Base-by-base conservation (phyloP, 306 rosid species). In the Purshia tridentata region DNA sequence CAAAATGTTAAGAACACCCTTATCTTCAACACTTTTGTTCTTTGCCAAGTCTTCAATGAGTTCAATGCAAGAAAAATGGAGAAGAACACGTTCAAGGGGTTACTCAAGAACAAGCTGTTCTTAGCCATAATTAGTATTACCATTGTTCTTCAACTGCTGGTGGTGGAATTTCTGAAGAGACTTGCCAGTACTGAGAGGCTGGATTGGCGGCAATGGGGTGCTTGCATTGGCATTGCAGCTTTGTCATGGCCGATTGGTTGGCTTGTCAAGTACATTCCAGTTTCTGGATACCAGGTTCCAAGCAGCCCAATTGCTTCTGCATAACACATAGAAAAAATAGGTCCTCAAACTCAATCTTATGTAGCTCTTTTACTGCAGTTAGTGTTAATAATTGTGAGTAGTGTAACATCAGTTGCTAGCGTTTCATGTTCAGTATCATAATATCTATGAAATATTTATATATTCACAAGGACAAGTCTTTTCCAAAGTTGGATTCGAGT, bases 11-110 rank as follows among this genome's bases (percentile, higher is more conserved):
- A 72, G 42, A 29, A 59, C 76, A 70, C 75, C 6, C 20, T 70
- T 6, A 70, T 70, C 4, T 70, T 70, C 65, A 70, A 70, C 41
- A 54, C 67, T 9, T 72, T 58, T 57, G 76, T 72, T 13, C 50
- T 72, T 16, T 72, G 67, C 66, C 76, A 72, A 47, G 67, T 72
- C n/a, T 58, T 72, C 51, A 72, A 72, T 52, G 76, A 72, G 55
- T 47, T 47, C 14, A 72, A 72, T 10, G 69, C 69, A 7, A 72
- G 76, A 45, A 60, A 60, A 37, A 46, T 60, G 44, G 76, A 72
- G 57, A 60, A 72, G 58, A 60, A 60, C 54, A 18, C 47, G 1
- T 48, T 72, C n/a, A 35, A 54, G 19, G 59, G 76, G 29, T 16
- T 72, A n/a, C 18, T 14, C 46, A 29, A 50, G 58, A 48, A 59